Evolutionary conservation across 208 protist species (phyloP).

Genomic region (Tritrichomonas musculus): DNA sequence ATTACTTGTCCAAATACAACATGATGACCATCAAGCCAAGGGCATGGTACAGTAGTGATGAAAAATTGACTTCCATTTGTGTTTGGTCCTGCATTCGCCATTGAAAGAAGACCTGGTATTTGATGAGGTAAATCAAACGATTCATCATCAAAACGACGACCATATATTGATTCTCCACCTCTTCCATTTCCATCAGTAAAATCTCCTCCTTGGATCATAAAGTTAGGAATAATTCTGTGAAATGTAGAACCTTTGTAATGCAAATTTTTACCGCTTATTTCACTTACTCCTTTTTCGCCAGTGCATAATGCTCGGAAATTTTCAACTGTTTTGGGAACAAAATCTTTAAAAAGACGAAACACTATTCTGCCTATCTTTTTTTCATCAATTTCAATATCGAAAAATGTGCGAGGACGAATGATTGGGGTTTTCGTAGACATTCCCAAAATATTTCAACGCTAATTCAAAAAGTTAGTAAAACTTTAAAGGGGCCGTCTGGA

Average conservation of each 20-base stretch:
- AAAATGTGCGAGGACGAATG: no score
- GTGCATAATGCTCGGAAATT: conserved; percentile 56
- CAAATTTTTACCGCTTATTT: conserved; percentile 37
- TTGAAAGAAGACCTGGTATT: conserved; percentile 60
- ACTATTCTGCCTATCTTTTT: conserved; percentile 49
- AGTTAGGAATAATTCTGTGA: conserved; percentile 64
- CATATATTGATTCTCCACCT: conserved; percentile 62
- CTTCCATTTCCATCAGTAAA: conserved; percentile 61
- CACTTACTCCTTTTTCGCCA: conserved; percentile 49
- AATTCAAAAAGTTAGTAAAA: no score
- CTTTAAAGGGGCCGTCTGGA: no score
- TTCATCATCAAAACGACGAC: conserved; percentile 59
- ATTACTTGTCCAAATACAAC: conserved; percentile 65
- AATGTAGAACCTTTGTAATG: conserved; percentile 64
- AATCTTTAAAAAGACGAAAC: conserved; percentile 48
- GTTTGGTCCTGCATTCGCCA: conserved; percentile 67
- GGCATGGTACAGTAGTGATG: conserved; percentile 57
- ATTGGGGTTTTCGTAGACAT: no score
- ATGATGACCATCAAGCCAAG: conserved; percentile 64
- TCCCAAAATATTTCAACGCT: no score
- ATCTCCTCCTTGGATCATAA: conserved; percentile 64
- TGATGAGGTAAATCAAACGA: background rate
- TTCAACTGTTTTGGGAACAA: conserved; percentile 56
- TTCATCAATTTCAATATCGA: conserved; percentile 51
- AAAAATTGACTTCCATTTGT: conserved; percentile 69